These are phyloP conservation scores for Cutaneotrichosporon sp. DNA, from an alignment of 1,284 basidiomycete genomes.

Conservation along the genomic window DNA sequence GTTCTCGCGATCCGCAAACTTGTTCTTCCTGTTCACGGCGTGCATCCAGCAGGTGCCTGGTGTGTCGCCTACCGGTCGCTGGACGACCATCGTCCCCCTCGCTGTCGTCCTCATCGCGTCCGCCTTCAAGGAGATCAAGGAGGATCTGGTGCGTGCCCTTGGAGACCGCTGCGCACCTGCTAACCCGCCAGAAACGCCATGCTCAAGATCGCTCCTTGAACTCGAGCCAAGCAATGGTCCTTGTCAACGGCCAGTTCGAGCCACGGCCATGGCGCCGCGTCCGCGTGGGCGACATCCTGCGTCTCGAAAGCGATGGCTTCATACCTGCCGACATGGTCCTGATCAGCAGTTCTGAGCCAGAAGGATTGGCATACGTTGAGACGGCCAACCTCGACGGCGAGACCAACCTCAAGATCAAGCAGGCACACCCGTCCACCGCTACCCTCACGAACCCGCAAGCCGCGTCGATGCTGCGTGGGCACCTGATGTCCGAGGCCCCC, in stretches of 20 bases:
- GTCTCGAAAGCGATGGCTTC: slow-evolving; percentile 88
- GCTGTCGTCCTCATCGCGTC: slow-evolving; percentile 86
- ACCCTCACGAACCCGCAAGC: slow-evolving; percentile 74
- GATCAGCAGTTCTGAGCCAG: slow-evolving; percentile 88
- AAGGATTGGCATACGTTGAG: slow-evolving; percentile 96
- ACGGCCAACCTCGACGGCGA: slow-evolving; percentile 97
- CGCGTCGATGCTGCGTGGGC: slow-evolving; percentile 74
- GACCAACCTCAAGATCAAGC: slow-evolving; percentile 99
- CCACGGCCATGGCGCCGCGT: slow-evolving; percentile 86
- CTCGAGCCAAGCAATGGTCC: slow-evolving; percentile 74
- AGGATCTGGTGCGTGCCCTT: slow-evolving; percentile 66
- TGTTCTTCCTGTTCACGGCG: slow-evolving; percentile 99
- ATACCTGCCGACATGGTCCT: slow-evolving; percentile 95
- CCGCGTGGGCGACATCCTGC: slow-evolving; percentile 86
- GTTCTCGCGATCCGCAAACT: slow-evolving; percentile 85
- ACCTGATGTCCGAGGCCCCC: slow-evolving; percentile 89
- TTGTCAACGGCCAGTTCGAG: slow-evolving; percentile 67
- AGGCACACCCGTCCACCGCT: slow-evolving; percentile 82
- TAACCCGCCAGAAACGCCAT: slow-evolving; percentile 70
- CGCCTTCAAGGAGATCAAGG: slow-evolving; percentile 95
- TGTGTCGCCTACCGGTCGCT: slow-evolving; percentile 94
- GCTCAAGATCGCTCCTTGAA: slow-evolving; percentile 94
- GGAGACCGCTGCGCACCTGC: slow-evolving; percentile 17
- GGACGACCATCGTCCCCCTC: slow-evolving; percentile 93
- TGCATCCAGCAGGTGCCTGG: slow-evolving; percentile 97